Percentiles rank a stretch among this genome's conserved stretches.
Conservation (phyloP, 73 alveolate species). For the Paramecium sonneborni region DNA sequence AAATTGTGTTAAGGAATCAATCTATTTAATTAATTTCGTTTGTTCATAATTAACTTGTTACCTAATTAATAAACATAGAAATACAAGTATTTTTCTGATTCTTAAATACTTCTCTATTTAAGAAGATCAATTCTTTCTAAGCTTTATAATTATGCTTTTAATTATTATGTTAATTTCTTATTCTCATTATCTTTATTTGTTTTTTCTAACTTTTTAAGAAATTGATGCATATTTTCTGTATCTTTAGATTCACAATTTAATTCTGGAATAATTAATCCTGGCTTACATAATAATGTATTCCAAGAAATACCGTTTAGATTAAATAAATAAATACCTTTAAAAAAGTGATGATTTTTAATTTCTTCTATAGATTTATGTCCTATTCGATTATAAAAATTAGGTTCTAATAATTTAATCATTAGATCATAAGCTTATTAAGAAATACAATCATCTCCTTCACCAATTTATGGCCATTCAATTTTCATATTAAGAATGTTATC, state of each 20-base stretch:
- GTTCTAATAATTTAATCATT: slow-evolving; percentile 65
- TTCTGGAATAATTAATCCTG: slow-evolving; percentile 61
- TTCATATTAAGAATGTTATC: slow-evolving; percentile 54
- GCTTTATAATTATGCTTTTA: slow-evolving; percentile 20
- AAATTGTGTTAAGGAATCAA: neutral
- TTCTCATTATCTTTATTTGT: neutral
- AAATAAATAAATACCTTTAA: neutral
- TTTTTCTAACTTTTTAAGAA: neutral
- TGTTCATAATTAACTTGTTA: neutral
- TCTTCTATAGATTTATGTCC: slow-evolving; percentile 63
- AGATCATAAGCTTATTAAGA: slow-evolving; percentile 56
- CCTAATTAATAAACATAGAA: neutral
- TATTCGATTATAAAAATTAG: slow-evolving; percentile 67
- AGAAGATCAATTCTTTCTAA: slow-evolving; percentile 49
- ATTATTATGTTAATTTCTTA: neutral
- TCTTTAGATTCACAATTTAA: neutral
- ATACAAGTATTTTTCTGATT: neutral
- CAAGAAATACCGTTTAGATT: slow-evolving; percentile 30
- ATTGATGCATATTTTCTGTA: neutral
- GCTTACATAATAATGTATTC: slow-evolving; percentile 44
- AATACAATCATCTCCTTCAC: slow-evolving; percentile 64
- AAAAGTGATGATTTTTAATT: slow-evolving; percentile 55
- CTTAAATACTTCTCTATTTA: slow-evolving; percentile 14
- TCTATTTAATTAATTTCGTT: neutral
- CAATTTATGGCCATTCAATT: slow-evolving; percentile 60